Evolutionary conservation across 2,329 filamentous ascomycete species (phyloP), one percentile per base, ranked within the genome.

Genomic region (Fusarium clavum): DNA sequence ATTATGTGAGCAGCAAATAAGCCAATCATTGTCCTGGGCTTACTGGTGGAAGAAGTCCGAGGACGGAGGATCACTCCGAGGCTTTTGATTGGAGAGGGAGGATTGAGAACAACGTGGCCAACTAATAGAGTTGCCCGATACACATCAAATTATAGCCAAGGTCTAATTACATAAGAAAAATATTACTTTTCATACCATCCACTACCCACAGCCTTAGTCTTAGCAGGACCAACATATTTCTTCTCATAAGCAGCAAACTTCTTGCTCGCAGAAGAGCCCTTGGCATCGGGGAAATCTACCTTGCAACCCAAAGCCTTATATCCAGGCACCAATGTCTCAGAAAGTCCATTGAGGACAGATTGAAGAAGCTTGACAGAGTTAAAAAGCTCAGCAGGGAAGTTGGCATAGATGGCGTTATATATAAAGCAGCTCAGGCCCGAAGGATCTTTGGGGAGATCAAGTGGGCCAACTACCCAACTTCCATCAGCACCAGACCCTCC

Each of bases 241-340:
- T 67, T 62, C 46, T 61, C 51, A 13, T 67, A 67, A 1, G n/a
- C 52, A 2, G 48, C 52, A 16, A 52, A 67, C 27, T 62, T n/a
- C 38, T 57, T 57, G 3, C 34, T 51, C 13, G 29, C 64, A 10
- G 45, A 47, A 4, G 56, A 67, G 8, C 64, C 64, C 22, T 67
- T 43, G 4, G 62, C 62, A 16, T 67, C 64, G 5, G 65, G 64
- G 2, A 63, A 68, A 22, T 68, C 45, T 8, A 68, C 48, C 9
- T 64, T 55, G 12, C 65, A 68, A 4, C 64, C 65, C 7, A 68
- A 10, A 12, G 65, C 53, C 24, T 68, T 64, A 27, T 64, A 68
- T 1, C 64, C 63, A 2, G 64, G 64, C 3, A 43, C 38, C 18
- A 68, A 49, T 13, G 30, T 32, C 6, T 25, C 38, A 3, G 62